Base-by-base conservation (phyloP, 129 eudicot genomes). In the Tagetes erecta region DNA sequence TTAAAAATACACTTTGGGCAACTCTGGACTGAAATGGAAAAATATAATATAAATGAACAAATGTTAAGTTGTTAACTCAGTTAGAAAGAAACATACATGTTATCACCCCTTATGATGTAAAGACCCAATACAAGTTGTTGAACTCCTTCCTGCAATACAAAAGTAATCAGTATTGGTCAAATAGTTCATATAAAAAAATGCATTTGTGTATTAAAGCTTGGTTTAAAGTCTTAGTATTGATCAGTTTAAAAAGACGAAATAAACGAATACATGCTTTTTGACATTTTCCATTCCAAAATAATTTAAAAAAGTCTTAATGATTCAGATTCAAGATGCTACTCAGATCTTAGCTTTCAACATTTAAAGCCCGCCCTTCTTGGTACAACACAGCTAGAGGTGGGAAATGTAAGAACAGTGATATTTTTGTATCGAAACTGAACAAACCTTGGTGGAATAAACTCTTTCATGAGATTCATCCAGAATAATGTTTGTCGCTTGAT, bases 391-490 rank as follows among this genome's bases (percentile, higher is more conserved):
- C 35, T 36, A 5, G 36, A 30, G 3, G 62, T 9, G n/a, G 51
- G 8, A 51, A 4, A n/a, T 7, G n/a, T 20, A 56, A 72, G 41
- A 33, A 4, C 46, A 42, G 14, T 7, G 6, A 68, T n/a, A 6
- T 36, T 35, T 74, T 41, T 14, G 20, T 1, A 30, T n/a, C n/a
- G n/a, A n/a, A n/a, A n/a, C n/a, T n/a, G 66, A 12, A 70, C 72
- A 36, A 70, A 79, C 83, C 83, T 72, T 79, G 45, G 83, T 79
- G 13, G 83, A 79, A 79, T 79, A 91, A 7, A 91, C 95, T 4
- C 97, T 78, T 70, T 92, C 97, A 76, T 92, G 97, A 77, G 97
- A 89, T 80, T 92, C 97, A 74, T 92, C 97, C 41, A 92, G 93
- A 72, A 92, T 92, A 53, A 92, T 87, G 71, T 92, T 89, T 40